phyloP scores from a whole-genome alignment of 2,329 filamentous ascomycete genomes.

The Fusarium cicatricum region DNA sequence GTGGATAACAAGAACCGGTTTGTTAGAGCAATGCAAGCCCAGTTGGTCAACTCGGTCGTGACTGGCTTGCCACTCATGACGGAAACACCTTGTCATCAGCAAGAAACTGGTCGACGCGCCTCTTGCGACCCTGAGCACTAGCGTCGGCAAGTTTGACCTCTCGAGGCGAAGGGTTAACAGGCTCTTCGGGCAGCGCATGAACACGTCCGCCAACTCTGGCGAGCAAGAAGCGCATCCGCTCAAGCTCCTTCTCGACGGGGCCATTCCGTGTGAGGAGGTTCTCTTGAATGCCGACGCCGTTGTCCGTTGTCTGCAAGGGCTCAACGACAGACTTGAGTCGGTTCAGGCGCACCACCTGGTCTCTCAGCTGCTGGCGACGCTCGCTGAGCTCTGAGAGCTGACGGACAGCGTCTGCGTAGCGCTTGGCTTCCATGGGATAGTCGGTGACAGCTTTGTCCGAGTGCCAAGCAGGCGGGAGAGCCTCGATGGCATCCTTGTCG shows the following conservation, averaged over 20 bases:
- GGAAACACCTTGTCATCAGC: slow-evolving; percentile 38
- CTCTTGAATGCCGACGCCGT: slow-evolving; percentile 61
- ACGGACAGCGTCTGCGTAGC: slow-evolving; percentile 60
- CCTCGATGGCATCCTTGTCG: slow-evolving; percentile 52
- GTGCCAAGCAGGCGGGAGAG: slow-evolving; percentile 59
- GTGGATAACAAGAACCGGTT: no score
- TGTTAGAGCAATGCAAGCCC: no score
- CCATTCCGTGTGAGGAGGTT: slow-evolving; percentile 73
- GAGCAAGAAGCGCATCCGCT: slow-evolving; percentile 70
- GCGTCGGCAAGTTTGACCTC: slow-evolving; percentile 20
- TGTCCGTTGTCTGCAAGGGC: slow-evolving; percentile 46
- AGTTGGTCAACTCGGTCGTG: no score
- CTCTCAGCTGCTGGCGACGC: slow-evolving; percentile 45
- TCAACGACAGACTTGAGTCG: slow-evolving; percentile 60
- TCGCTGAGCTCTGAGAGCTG: slow-evolving; percentile 59
- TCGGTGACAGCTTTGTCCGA: slow-evolving; percentile 47
- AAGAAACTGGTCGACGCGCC: slow-evolving; percentile 40
- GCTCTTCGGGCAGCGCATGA: slow-evolving; percentile 29
- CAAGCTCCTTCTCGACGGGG: slow-evolving; percentile 70
- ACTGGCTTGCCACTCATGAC: slow-evolving; percentile 10
- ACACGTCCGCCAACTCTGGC: slow-evolving; percentile 66
- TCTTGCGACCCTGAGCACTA: slow-evolving; percentile 32
- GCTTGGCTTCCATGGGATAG: slow-evolving; percentile 56
- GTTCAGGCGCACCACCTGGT: slow-evolving; percentile 57
- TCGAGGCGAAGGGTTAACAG: neutral